These are phyloP conservation scores for Hypoxylon sp. DNA, from an alignment of 2,329 filamentous ascomycete genomes.

Conservation along the genomic window DNA sequence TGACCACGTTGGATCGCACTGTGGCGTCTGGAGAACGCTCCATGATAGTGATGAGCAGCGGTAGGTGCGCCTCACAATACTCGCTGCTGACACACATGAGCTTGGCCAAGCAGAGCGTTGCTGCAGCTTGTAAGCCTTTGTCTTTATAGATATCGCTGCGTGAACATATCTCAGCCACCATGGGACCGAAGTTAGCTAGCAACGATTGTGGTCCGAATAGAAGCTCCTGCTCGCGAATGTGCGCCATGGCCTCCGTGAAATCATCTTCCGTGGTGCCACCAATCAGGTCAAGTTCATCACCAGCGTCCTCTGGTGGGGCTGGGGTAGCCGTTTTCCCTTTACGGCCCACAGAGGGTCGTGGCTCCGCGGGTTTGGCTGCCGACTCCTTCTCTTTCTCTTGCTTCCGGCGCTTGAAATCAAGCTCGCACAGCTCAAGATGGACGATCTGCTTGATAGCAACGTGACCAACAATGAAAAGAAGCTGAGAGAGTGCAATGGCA, in stretches of 20 bases:
- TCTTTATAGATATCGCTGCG: conserved; percentile 95
- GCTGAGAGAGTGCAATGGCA: conserved; percentile 84
- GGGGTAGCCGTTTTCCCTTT: conserved; percentile 53
- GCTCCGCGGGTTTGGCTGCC: conserved; percentile 57
- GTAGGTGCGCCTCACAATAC: conserved; percentile 94
- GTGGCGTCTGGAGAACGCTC: conserved; percentile 93
- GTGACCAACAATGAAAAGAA: conserved; percentile 95
- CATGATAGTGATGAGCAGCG: conserved; percentile 96
- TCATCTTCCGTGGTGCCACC: conserved; percentile 96
- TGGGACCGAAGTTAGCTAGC: conserved; percentile 88
- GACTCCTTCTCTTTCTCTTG: conserved; percentile 83
- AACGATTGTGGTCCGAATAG: conserved; percentile 84
- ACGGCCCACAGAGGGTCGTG: conserved; percentile 49
- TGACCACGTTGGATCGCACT: conserved; percentile 94
- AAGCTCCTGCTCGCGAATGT: conserved; percentile 86
- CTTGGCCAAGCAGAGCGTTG: conserved; percentile 94
- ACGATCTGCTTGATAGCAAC: conserved; percentile 99
- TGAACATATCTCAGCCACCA: conserved; percentile 93
- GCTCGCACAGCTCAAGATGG: conserved; percentile 95
- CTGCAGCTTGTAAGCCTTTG: conserved; percentile 89
- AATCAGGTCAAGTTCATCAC: conserved; percentile 94
- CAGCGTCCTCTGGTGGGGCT: conserved; percentile 70
- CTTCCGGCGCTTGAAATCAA: conserved; percentile 97
- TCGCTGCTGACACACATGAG: conserved; percentile 98
- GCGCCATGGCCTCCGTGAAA: conserved; percentile 87